Evolutionary conservation across 1,284 basidiomycete genomes (phyloP).

Genomic region (Bjerkandera adusta): DNA sequence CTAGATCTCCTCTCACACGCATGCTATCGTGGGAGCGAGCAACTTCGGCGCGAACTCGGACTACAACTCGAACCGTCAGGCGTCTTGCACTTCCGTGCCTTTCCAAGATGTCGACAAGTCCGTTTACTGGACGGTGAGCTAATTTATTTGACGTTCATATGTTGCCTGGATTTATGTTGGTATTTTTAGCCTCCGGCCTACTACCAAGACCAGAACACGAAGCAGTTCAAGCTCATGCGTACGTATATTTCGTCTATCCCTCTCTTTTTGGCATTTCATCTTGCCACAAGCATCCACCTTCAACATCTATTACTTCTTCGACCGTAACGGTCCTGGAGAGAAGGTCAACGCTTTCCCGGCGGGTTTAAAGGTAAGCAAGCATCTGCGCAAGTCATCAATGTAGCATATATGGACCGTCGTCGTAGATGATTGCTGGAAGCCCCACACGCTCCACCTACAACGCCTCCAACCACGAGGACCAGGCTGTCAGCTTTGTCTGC

Average conservation of each 20-base stretch:
- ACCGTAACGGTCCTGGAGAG: constrained; percentile 20
- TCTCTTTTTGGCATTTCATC: background rate
- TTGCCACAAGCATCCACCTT: constrained; percentile 17
- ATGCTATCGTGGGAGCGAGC: constrained; percentile 29
- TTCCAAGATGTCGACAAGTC: constrained; percentile 26
- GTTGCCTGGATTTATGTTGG: background rate
- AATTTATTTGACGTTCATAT: background rate
- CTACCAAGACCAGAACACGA: constrained; percentile 23
- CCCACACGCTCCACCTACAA: constrained; percentile 34
- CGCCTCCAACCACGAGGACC: constrained; percentile 33
- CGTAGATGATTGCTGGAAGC: constrained; percentile 41
- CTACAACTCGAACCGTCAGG: constrained; percentile 19
- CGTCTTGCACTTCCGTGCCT: constrained; percentile 25
- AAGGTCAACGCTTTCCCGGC: constrained; percentile 27
- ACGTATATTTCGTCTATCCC: constrained; percentile 11
- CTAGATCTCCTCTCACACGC: constrained; percentile 25
- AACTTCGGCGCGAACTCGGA: constrained; percentile 22
- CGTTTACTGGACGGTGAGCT: constrained; percentile 29
- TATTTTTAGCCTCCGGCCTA: constrained; percentile 21
- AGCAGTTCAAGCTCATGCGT: constrained; percentile 24
- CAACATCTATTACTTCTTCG: constrained; percentile 31
- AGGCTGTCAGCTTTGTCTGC: constrained; percentile 41
- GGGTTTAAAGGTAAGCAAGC: constrained; percentile 22
- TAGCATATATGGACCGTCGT: constrained; percentile 16
- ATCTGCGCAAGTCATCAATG: background rate